These are phyloP conservation scores for Pochonia chlamydosporia DNA, from an alignment of 2,329 filamentous ascomycete genomes.

Conservation along the genomic window DNA sequence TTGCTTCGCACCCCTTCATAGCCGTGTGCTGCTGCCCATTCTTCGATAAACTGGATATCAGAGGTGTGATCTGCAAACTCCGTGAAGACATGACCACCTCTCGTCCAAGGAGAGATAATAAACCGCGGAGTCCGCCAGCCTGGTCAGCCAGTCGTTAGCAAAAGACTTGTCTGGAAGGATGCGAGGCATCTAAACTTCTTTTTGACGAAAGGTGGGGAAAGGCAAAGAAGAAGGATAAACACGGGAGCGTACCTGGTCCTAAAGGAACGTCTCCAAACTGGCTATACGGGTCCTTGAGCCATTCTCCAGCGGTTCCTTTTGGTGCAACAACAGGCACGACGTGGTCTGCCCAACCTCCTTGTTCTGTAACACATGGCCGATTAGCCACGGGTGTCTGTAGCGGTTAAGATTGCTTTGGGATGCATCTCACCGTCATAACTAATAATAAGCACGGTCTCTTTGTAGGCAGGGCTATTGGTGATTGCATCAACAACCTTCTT, in stretches of 20 bases:
- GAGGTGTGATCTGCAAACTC: slow-evolving; percentile 48
- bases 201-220: no score
- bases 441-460: slow-evolving; percentile 43
- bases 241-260: slow-evolving; percentile 24
- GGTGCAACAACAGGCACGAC: slow-evolving; percentile 43
- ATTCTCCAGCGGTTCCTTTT: slow-evolving; percentile 42
- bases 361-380: slow-evolving; percentile 30
- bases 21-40: slow-evolving; percentile 30
- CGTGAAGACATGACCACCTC: slow-evolving; percentile 46
- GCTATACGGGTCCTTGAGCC: slow-evolving; percentile 36
- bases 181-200: neutral
- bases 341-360: slow-evolving; percentile 49
- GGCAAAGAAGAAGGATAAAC: no score
- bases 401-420: neutral
- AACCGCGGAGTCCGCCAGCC: slow-evolving; percentile 43
- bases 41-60: slow-evolving; percentile 46
- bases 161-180: neutral
- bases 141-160: slow-evolving; percentile 3
- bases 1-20: slow-evolving; percentile 24
- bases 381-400: neutral
- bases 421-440: slow-evolving; percentile 39
- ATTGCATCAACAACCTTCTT: slow-evolving; percentile 46
- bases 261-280: slow-evolving; percentile 16
- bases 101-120: slow-evolving; percentile 49
- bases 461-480: slow-evolving; percentile 40